Evolutionary conservation across 805 yeast species (phyloP).

Genomic region (Zygotorulaspora sp.): DNA sequence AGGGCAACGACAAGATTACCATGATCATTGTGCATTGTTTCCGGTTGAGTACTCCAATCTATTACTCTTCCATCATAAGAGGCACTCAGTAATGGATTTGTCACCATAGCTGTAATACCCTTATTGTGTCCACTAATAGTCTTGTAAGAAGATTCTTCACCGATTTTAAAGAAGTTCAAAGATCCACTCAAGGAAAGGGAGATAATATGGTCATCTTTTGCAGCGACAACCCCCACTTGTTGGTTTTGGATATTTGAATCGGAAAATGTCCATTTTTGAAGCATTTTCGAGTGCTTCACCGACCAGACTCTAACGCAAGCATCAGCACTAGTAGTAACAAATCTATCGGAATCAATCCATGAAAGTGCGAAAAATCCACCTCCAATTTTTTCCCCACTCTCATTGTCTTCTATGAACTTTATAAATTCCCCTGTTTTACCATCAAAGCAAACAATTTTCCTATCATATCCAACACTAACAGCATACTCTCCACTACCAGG

Average conservation of each 20-base stretch:
- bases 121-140: conserved; percentile 75
- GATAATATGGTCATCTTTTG: conserved; percentile 52
- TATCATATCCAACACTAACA: conserved; percentile 82
- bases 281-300: conserved; percentile 40
- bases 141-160: conserved; percentile 31
- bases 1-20: conserved; percentile 61
- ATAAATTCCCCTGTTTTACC: conserved; percentile 80
- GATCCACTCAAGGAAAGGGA: conserved; percentile 72
- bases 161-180: conserved; percentile 52
- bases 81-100: conserved; percentile 49
- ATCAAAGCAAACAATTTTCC: conserved; percentile 71
- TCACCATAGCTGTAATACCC: conserved; percentile 59
- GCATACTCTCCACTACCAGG: conserved; percentile 64
- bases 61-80: conserved; percentile 76
- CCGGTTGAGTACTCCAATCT: conserved; percentile 48
- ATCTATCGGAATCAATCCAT: conserved; percentile 53
- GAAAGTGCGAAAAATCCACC: conserved; percentile 80
- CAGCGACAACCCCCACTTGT: conserved; percentile 67
- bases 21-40: conserved; percentile 44
- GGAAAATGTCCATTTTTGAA: conserved; percentile 47
- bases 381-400: conserved; percentile 44
- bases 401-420: conserved; percentile 41
- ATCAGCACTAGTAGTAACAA: conserved; percentile 85
- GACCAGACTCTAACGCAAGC: conserved; percentile 64
- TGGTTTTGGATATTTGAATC: conserved; percentile 54